Base-by-base conservation (phyloP, 129 eudicot species). In the Heracleum sosnowskyi region DNA sequence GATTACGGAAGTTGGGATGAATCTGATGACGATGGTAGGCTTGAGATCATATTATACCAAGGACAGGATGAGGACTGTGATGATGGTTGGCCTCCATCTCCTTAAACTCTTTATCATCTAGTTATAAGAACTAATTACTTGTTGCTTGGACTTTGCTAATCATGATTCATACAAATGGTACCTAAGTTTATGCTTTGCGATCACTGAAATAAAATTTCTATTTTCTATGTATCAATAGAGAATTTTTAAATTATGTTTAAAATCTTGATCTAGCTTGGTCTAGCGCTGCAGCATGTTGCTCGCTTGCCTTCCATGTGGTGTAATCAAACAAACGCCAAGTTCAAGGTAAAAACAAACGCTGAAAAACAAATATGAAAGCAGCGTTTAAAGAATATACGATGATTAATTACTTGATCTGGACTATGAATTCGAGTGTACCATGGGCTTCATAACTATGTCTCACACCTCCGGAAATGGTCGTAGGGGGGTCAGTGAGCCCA, bases 41-140 rank as follows among this genome's bases (percentile, higher is more conserved):
- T 80, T 31, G 86, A 82, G 69, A 68, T 85, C 15, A 76, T 81
- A 73, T 69, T 76, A 31, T 85, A 82, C 63, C 79, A 85, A 12
- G 89, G 83, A 12, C 78, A 40, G 16, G 84, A 46, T 33, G 80
- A 81, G 60, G 76, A 73, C 70, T 76, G 73, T 11, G 81, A 41
- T 5, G 74, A 57, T 41, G 86, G 77, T 0, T 85, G 89, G 89
- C 89, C 89, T 79, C 69, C 77, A 49, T 85, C 88, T 31, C 88
- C 88, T 26, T 85, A 18, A 82, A 51, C 36, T 51, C 16, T 75
- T 63, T 24, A 55, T 60, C 4, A 60, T 60, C 68, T 60, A 60
- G 16, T 60, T 7, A n/a, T 3, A 60, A 26, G 57, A 72, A 51
- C 53, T 69, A 37, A 46, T 76, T 20, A 26, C 69, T 70, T 71